Conservation (phyloP, 371 early-diverging fungal genomes). For the Rhizopus arrhizus region DNA sequence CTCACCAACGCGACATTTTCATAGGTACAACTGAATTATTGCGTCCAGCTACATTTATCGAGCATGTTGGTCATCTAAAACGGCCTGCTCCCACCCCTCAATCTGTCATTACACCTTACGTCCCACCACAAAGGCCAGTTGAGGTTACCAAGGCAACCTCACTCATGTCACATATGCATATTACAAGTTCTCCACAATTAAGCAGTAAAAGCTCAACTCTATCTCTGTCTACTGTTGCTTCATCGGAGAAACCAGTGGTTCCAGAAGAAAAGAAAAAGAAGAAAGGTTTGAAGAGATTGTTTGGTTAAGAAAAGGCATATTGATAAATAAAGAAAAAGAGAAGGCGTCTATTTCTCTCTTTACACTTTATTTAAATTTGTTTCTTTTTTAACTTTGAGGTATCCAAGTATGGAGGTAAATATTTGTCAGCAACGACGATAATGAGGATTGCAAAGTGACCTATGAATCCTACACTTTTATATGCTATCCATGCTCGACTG, state of each 20-base stretch:
- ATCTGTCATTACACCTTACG: slow-evolving; percentile 44
- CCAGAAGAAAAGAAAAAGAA: slow-evolving; percentile 53
- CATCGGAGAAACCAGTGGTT: slow-evolving; percentile 10
- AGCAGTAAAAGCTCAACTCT: slow-evolving; percentile 18
- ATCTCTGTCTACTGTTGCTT: slow-evolving; percentile 12
- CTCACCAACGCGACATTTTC: slow-evolving; percentile 74
- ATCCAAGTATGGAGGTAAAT: slow-evolving; percentile 23
- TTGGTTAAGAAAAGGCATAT: slow-evolving; percentile 25
- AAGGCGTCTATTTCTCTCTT: not conserved
- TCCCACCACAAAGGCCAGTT: slow-evolving; percentile 37
- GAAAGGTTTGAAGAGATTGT: slow-evolving; percentile 44
- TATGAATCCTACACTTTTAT: slow-evolving; percentile 47
- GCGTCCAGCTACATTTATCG: slow-evolving; percentile 76
- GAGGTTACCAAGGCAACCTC: slow-evolving; percentile 23
- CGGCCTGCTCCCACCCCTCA: slow-evolving; percentile 34
- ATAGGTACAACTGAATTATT: slow-evolving; percentile 82
- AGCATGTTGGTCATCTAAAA: slow-evolving; percentile 55
- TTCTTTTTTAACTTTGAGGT: slow-evolving; percentile 14
- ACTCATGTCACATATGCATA: slow-evolving; percentile 25
- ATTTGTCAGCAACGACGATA: slow-evolving; percentile 28
- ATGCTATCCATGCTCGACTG: slow-evolving; percentile 37
- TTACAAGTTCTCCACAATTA: slow-evolving; percentile 16
- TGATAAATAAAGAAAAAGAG: too few species aligned
- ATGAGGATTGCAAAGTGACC: slow-evolving; percentile 38
- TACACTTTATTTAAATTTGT: slow-evolving; percentile 3